Evolutionary conservation across 208 protist species (phyloP).

Genomic region (Leishmania guyanensis): DNA sequence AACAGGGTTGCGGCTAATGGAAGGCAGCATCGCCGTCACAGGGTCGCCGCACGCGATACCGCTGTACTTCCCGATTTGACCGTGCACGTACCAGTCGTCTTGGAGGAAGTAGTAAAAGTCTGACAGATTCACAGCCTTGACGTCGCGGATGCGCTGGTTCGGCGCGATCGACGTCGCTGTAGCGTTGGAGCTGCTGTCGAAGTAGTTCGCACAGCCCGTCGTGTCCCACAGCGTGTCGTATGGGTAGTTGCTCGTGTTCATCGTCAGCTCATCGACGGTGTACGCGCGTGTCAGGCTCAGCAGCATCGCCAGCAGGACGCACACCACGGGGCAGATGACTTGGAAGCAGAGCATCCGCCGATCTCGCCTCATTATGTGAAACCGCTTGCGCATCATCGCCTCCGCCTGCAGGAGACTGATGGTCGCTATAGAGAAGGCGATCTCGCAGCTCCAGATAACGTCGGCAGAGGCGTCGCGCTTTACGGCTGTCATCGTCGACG

Average conservation of each 20-base stretch:
- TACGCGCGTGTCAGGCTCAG: constrained; percentile 32
- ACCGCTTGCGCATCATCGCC: constrained; percentile 50
- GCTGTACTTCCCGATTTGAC: constrained; percentile 11
- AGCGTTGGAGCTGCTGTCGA: neutral
- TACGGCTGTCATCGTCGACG: neutral
- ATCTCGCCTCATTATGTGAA: constrained; percentile 52
- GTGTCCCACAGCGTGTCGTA: constrained; percentile 18
- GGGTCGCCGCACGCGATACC: neutral
- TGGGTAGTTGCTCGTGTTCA: constrained; percentile 14
- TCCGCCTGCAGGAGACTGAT: constrained; percentile 27
- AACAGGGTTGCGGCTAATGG: neutral
- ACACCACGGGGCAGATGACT: constrained; percentile 53
- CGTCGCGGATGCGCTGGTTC: neutral
- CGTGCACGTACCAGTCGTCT: constrained; percentile 24
- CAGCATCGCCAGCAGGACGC: constrained; percentile 61
- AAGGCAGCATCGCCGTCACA: neutral
- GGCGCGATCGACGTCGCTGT: neutral
- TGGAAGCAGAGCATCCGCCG: constrained; percentile 59
- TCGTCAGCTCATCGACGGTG: neutral
- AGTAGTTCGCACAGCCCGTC: constrained; percentile 16
- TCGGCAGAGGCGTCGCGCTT: constrained; percentile 1
- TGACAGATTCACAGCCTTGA: neutral
- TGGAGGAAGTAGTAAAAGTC: constrained; percentile 28
- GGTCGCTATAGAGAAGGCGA: neutral
- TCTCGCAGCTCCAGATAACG: constrained; percentile 18